Conservation (phyloP, 768 basidiomycete genomes). For the Trametes elegans region DNA sequence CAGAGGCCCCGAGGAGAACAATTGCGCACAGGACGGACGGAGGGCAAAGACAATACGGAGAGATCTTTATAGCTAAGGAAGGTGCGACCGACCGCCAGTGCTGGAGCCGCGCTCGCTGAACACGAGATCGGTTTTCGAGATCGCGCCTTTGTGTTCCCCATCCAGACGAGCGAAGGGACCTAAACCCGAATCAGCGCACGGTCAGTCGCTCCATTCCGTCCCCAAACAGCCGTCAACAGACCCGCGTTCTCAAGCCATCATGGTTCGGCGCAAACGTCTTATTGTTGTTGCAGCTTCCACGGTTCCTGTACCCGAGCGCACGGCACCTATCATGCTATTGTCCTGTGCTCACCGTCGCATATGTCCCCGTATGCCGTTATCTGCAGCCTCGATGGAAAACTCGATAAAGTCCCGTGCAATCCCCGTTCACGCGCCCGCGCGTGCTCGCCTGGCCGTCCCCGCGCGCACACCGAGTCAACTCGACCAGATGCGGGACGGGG, state of each 20-base stretch:
- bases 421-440: conserved; percentile 20
- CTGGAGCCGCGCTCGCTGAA: conserved; percentile 17
- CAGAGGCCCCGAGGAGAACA: conserved; percentile 55
- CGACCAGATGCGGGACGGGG: conserved; percentile 11
- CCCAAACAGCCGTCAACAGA: conserved; percentile 25
- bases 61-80: conserved; percentile 32
- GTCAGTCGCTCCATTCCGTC: conserved; percentile 7
- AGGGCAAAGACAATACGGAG: conserved; percentile 30
- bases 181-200: conserved; percentile 25
- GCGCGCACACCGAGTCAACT: conserved; percentile 26
- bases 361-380: conserved; percentile 27
- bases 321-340: conserved; percentile 27
- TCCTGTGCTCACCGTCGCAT: conserved; percentile 21
- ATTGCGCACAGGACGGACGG: conserved; percentile 65
- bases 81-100: conserved; percentile 27
- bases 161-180: conserved; percentile 19
- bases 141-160: conserved; percentile 24
- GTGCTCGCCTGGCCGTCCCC: conserved; percentile 8
- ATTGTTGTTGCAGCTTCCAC: conserved; percentile 23
- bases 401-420: conserved; percentile 26
- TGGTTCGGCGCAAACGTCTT: conserved; percentile 21
- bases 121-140: conserved; percentile 23
- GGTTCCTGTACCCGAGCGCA: conserved; percentile 21
- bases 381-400: conserved; percentile 17
- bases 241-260: conserved; percentile 21